phyloP scores from a whole-genome alignment of 768 basidiomycete species.

The Hemileccinum impolitum region DNA sequence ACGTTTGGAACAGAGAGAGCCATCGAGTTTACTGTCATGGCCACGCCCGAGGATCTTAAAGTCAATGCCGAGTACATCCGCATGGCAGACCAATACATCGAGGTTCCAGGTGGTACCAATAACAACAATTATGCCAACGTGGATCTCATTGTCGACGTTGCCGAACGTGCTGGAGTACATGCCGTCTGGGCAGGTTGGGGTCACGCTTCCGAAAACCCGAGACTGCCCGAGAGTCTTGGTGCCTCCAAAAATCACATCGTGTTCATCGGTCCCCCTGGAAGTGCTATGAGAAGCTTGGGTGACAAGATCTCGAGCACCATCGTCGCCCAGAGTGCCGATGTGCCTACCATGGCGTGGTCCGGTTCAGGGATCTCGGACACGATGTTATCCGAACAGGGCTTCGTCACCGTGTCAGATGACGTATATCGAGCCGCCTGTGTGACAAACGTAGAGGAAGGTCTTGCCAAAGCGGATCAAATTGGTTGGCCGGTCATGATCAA shows the following conservation, averaged over 20 bases:
- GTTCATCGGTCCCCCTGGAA: conserved; percentile 98
- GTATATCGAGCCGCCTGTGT: conserved; percentile 90
- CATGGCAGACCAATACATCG: conserved; percentile 99
- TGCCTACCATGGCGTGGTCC: conserved; percentile 99
- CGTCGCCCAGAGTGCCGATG: conserved; percentile 93
- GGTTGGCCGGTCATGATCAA: conserved; percentile 99
- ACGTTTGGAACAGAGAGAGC: conserved; percentile 95
- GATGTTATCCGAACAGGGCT: conserved; percentile 76
- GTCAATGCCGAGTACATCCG: conserved; percentile 99
- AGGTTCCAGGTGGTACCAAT: conserved; percentile 96
- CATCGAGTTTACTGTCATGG: conserved; percentile 99
- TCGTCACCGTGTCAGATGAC: conserved; percentile 89
- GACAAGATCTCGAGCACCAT: conserved; percentile 99
- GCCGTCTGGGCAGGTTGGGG: conserved; percentile 99
- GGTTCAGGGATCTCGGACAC: conserved; percentile 93
- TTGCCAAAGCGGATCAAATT: conserved; percentile 79
- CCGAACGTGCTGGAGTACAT: conserved; percentile 95
- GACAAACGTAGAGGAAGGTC: conserved; percentile 80
- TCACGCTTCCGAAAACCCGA: conserved; percentile 98
- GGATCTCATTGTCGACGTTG: conserved; percentile 97
- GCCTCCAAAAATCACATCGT: conserved; percentile 95
- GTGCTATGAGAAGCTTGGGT: conserved; percentile 97
- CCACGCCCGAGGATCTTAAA: conserved; percentile 96
- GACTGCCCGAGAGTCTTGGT: conserved; percentile 88
- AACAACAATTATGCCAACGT: conserved; percentile 99